Evolutionary conservation across 495 filamentous ascomycete genomes (phyloP), one percentile per base, ranked within the genome.

Genomic region (Penicillium cinerascens): DNA sequence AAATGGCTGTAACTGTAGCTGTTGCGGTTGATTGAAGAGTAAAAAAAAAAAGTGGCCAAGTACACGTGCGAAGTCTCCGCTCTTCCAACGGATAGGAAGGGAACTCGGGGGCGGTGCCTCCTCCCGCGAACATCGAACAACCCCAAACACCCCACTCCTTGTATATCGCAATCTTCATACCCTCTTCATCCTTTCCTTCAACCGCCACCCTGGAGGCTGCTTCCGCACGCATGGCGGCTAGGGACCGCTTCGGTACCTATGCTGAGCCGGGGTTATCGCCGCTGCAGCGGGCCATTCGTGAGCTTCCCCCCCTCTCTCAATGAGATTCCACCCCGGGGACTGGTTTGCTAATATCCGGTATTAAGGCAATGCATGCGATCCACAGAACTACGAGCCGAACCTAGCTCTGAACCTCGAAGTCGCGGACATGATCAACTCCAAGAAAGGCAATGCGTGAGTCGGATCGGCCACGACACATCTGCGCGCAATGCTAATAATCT

Each of bases 371-470:
- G 93, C 93, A 59, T 97, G 93, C 72, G 92, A 92, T 65, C 88
- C 93, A 36, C 86, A 91, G 56, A 97, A 97, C 74, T 96, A 89
- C 77, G 95, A 97, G 74, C 91, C 93, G 51, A 97, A 97, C 67
- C 85, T 98, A 47, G 95, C 92, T 45, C 79, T 97, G 52, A 91
- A 92, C 70, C 87, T 98, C 66, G 93, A 98, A 81, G 96, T 98
- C 62, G 78, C 90, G 51, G 93, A 98, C 76, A 74, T 97, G 55
- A 88, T 98, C 76, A 98, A 98, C 68, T 86, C 87, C 62, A 98
- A 97, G 80, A 97, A 97, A 74, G 92, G 93, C 69, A 90, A 88
- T 72, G 85, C 95, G 80, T 88, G 77, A 77, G 81, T 75, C 45
- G 35, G 40, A 22, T 35, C 21, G 47, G 10, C 33, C 16, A 44